phyloP scores from a whole-genome alignment of 1,139 yeast species.

The Blastobotrys apis region DNA sequence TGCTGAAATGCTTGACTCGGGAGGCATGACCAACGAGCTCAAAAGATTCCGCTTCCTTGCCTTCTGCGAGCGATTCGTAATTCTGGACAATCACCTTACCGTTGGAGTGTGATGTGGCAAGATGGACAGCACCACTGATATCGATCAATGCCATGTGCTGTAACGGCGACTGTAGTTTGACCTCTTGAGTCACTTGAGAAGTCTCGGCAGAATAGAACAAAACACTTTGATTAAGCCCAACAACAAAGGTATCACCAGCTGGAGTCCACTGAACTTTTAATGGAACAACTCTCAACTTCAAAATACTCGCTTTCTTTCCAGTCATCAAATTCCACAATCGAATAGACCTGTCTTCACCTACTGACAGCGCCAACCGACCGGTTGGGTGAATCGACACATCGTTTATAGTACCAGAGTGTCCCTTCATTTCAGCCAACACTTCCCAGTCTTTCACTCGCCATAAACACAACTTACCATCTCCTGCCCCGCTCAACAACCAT shows the following conservation, averaged over 20 bases:
- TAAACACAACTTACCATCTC: conserved; percentile 81
- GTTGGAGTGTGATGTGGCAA: conserved; percentile 65
- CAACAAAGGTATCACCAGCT: conserved; percentile 65
- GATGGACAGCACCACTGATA: conserved; percentile 38
- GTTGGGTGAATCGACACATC: conserved; percentile 88
- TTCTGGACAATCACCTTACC: conserved; percentile 63
- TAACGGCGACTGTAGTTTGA: conserved; percentile 51
- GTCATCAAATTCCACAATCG: conserved; percentile 96
- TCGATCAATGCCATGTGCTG: conserved; percentile 60
- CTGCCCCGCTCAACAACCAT: conserved; percentile 89
- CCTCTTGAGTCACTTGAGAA: conserved; percentile 51
- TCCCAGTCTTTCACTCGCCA: conserved; percentile 99
- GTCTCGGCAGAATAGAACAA: conserved; percentile 61
- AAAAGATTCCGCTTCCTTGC: conserved; percentile 37
- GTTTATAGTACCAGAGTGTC: conserved; percentile 62
- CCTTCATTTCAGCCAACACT: conserved; percentile 78
- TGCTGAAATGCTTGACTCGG: conserved; percentile 74
- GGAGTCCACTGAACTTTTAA: conserved; percentile 37
- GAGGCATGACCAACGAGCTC: conserved; percentile 72
- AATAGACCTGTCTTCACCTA: conserved; percentile 76
- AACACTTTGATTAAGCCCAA: conserved; percentile 65
- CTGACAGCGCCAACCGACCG: conserved; percentile 89
- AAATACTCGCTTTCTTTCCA: conserved; percentile 85
- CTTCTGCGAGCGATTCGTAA: conserved; percentile 32
- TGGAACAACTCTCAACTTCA: conserved; percentile 69